phyloP scores from a whole-genome alignment of 2,329 filamentous ascomycete genomes.

The Pseudogymnoascus sp. region DNA sequence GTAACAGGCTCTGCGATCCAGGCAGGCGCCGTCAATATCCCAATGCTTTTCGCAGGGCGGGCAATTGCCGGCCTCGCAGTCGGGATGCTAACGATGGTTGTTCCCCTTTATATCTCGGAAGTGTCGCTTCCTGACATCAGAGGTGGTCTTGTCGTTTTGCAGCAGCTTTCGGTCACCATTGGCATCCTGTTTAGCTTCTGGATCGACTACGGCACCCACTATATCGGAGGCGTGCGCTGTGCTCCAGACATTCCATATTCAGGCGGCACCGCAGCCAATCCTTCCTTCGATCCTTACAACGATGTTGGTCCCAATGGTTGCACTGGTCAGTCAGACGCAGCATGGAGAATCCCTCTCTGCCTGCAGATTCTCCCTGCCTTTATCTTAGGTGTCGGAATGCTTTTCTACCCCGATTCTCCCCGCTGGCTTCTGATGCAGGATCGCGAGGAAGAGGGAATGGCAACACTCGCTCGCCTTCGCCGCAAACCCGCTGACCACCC shows the following conservation, averaged over 20 bases:
- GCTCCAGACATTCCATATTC: constrained; percentile 19
- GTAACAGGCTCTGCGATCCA: constrained; percentile 27
- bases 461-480: constrained; percentile 43
- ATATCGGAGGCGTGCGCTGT: constrained; percentile 22
- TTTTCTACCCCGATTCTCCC: constrained; percentile 52
- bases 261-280: constrained; percentile 14
- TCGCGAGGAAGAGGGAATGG: constrained; percentile 44
- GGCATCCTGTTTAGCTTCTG: constrained; percentile 27
- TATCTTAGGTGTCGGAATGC: constrained; percentile 46
- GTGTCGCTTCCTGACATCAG: constrained; percentile 24
- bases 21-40: constrained; percentile 26
- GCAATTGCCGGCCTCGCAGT: constrained; percentile 42
- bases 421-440: constrained; percentile 49
- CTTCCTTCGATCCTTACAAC: constrained; percentile 17
- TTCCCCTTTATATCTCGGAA: constrained; percentile 37
- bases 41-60: constrained; percentile 38
- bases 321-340: constrained; percentile 32
- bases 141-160: constrained; percentile 23
- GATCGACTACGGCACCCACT: constrained; percentile 25
- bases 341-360: constrained; percentile 50
- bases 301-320: constrained; percentile 20
- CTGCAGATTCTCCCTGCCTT: constrained; percentile 47
- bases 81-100: constrained; percentile 39
- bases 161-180: constrained; percentile 24
- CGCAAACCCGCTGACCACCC: constrained; percentile 39